Percentiles rank a stretch among this genome's conserved stretches.
Evolutionary conservation across 108 stramenopile genomes (phyloP).

Genomic region (Fragilaria crotonensis): DNA sequence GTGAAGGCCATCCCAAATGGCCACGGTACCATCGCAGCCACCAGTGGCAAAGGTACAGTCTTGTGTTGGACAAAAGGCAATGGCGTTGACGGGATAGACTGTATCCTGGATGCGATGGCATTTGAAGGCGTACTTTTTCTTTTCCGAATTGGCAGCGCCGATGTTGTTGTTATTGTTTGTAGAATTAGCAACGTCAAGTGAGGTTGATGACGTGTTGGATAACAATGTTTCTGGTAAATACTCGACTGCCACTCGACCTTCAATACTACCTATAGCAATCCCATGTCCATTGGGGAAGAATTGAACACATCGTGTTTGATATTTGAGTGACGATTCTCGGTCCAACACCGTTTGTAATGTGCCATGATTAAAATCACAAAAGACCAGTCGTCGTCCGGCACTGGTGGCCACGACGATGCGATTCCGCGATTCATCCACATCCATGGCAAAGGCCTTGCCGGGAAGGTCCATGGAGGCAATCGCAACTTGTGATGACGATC

Average conservation of each 20-base stretch:
- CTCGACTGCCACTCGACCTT: slow-evolving; percentile 96
- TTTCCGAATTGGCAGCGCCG: no score
- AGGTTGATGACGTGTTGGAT: no score
- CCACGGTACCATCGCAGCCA: slow-evolving; percentile 88
- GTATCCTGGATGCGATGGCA: slow-evolving; percentile 91
- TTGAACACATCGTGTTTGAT: slow-evolving; percentile 70
- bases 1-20: slow-evolving; percentile 85
- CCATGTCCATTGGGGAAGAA: slow-evolving; percentile 78
- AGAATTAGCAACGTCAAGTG: no score
- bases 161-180: no score
- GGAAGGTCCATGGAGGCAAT: slow-evolving; percentile 35
- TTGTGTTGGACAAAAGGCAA: slow-evolving; percentile 84
- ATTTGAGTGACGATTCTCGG: slow-evolving; percentile 79
- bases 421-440: slow-evolving; percentile 28
- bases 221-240: no score
- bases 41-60: slow-evolving; percentile 88
- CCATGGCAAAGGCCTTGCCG: slow-evolving; percentile 83
- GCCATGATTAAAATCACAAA: slow-evolving; percentile 42
- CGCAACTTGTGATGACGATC: slow-evolving; percentile 12
- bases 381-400: slow-evolving; percentile 43
- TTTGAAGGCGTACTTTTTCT: slow-evolving; percentile 92
- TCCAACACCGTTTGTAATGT: slow-evolving; percentile 40
- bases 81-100: slow-evolving; percentile 95
- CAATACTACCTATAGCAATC: slow-evolving; percentile 89
- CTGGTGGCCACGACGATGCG: slow-evolving; percentile 61